Evolutionary conservation across 2,329 filamentous ascomycete species (phyloP).

Genomic region (Beauveria medogensis): DNA sequence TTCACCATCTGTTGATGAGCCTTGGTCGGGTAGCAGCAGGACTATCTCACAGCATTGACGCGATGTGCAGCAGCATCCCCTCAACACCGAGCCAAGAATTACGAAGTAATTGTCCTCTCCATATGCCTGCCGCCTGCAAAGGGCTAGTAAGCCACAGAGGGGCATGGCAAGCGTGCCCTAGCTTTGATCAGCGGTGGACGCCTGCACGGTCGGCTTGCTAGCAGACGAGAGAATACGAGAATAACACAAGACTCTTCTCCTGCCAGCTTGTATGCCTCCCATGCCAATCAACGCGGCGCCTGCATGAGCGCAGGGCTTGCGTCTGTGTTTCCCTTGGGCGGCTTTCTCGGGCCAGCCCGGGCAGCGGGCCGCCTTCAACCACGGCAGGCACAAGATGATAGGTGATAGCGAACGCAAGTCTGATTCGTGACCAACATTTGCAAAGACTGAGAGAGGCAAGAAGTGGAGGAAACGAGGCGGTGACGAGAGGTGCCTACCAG

Average conservation of each 20-base stretch:
- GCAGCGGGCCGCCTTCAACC: background rate
- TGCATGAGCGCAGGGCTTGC: background rate
- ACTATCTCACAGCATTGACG: too few species aligned
- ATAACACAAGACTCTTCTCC: too few species aligned
- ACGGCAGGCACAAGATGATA: background rate
- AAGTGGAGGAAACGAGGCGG: background rate
- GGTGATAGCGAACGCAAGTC: background rate
- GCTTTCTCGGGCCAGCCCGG: slow-evolving; percentile 1
- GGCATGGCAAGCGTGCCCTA: background rate
- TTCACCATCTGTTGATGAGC: too few species aligned
- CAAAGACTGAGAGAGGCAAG: background rate
- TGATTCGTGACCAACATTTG: background rate
- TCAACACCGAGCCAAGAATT: too few species aligned
- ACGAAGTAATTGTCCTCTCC: too few species aligned
- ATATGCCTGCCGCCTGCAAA: background rate
- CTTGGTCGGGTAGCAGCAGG: too few species aligned
- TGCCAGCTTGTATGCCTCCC: too few species aligned
- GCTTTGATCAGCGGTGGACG: background rate
- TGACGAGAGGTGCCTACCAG: background rate
- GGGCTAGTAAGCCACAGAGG: slow-evolving; percentile 4
- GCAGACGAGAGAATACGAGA: background rate
- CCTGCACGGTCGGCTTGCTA: background rate
- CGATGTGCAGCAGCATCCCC: too few species aligned
- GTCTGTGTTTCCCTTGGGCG: background rate
- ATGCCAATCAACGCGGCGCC: background rate